Conservation (phyloP, 2,329 filamentous ascomycete genomes). For the Cercospora janseana region DNA sequence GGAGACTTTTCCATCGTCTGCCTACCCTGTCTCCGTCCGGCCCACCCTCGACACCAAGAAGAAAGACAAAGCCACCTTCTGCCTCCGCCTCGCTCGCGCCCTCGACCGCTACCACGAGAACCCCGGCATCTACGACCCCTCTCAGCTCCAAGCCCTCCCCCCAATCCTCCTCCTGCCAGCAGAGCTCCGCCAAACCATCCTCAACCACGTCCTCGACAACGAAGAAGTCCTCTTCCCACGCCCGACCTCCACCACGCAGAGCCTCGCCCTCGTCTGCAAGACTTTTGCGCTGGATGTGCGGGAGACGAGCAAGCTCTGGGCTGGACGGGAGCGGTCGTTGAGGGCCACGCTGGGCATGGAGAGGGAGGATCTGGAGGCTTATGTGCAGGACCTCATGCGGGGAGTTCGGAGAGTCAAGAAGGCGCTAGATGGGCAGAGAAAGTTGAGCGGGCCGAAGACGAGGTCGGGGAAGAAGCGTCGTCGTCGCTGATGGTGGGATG, state of each 20-base stretch:
- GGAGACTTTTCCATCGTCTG: background rate
- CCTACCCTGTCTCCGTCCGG: constrained; percentile 5
- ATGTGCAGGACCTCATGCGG: background rate
- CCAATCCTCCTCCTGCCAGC: constrained; percentile 17
- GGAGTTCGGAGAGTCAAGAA: no score
- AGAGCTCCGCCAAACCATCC: constrained; percentile 19
- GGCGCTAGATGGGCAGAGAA: no score
- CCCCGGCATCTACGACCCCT: constrained; percentile 6
- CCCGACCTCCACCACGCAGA: constrained; percentile 6
- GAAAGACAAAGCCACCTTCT: constrained; percentile 14
- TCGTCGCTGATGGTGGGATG: no score
- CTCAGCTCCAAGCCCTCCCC: constrained; percentile 3
- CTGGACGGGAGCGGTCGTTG: constrained; percentile 1
- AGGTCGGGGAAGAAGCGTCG: no score
- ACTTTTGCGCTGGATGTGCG: constrained; percentile 13
- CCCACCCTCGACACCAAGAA: constrained; percentile 7
- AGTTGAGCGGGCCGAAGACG: no score
- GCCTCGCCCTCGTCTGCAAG: constrained; percentile 16
- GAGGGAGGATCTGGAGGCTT: background rate
- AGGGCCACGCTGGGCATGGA: background rate
- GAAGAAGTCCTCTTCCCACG: constrained; percentile 14
- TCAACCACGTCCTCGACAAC: constrained; percentile 18
- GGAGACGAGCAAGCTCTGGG: constrained; percentile 16
- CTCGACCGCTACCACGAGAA: constrained; percentile 16
- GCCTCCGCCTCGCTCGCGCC: constrained; percentile 14